Conservation (phyloP, 2,329 filamentous ascomycete genomes). For the Emergomyces pasteurianus region DNA sequence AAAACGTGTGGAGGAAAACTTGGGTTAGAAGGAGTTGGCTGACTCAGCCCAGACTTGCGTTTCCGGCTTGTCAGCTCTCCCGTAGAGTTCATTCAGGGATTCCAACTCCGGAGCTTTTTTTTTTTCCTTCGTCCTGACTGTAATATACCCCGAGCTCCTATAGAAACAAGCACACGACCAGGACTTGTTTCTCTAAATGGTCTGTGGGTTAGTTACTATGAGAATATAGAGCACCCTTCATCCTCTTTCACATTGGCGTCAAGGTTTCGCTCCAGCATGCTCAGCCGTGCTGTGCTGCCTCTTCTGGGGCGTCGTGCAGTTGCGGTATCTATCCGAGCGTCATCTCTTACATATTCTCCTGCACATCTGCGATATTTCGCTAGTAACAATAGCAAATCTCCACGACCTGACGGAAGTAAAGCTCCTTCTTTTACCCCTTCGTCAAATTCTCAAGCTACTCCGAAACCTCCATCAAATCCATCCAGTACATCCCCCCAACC, state of each 20-base stretch:
- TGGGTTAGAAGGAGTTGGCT: background rate
- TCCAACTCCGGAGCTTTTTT: background rate
- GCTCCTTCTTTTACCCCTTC: constrained; percentile 10
- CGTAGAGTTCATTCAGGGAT: background rate
- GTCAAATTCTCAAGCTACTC: background rate
- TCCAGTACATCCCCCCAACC: background rate
- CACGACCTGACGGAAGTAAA: constrained; percentile 16
- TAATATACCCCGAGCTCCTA: background rate
- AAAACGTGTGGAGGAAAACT: constrained; percentile 9
- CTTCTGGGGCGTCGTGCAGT: constrained; percentile 31
- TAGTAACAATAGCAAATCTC: constrained; percentile 22
- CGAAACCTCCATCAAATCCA: constrained; percentile 5
- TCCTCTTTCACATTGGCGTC: constrained; percentile 10
- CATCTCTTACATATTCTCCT: constrained; percentile 17
- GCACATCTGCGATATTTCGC: constrained; percentile 29
- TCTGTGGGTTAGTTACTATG: constrained; percentile 10
- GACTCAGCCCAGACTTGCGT: background rate
- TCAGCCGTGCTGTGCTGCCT: constrained; percentile 35
- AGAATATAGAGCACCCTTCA: constrained; percentile 8
- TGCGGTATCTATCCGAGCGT: constrained; percentile 24
- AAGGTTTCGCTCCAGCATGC: constrained; percentile 23
- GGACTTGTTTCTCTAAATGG: background rate
- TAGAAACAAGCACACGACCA: background rate
- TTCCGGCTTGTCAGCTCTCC: background rate
- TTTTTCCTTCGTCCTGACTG: background rate